Evolutionary conservation across 2,329 filamentous ascomycete species (phyloP), one percentile per base, ranked within the genome.

Genomic region (Aureobasidium melanogenum): DNA sequence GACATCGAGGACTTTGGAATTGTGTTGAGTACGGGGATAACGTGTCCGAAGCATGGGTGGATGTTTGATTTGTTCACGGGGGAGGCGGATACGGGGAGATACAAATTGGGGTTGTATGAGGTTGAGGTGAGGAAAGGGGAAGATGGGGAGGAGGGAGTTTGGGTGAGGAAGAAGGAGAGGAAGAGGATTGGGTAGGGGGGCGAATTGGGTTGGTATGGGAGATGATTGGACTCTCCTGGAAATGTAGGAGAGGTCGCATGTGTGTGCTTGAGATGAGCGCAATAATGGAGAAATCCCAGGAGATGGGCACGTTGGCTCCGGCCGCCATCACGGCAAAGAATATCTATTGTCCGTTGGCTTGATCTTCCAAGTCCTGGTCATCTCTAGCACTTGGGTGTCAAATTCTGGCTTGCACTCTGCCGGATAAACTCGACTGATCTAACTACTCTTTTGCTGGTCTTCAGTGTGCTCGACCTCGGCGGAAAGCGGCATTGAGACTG

Each of bases 1-100:
- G 87, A 89, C 59, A 88, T 89, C 66, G 87, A 89, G 66, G 87
- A 89, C 63, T 89, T 88, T 68, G 86, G 87, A 0, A 74, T 87
- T 2, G 76, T 80, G 5, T 70, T 87, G 7, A 86, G 84, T 60
- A 79, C 83, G 0, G 87, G 85, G 0, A 73, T 89, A 3, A 81
- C 79, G 0, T 89, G 87, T 69, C 84, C 86, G 0, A 88, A 88
- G 64, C 86, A 89, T 64, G 82, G 78, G 5, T 89, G 87, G 87
- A 86, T 84, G 0, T 89, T 89, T 70, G 87, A 89, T 68, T 67
- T 89, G 2, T 82, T 84, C 57, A 82, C 85, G 0, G 87, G 87
- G 0, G 76, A 76, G 66, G 79, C 79, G 0, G 87, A 89, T 69
- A 79, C 85, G 0, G 85, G 81, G 0, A 81, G 73, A 48, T 89